Percentiles rank a stretch among this genome's conserved stretches.
Evolutionary conservation across 768 basidiomycete genomes (phyloP).

Genomic region (Rhodotorula toruloides): DNA sequence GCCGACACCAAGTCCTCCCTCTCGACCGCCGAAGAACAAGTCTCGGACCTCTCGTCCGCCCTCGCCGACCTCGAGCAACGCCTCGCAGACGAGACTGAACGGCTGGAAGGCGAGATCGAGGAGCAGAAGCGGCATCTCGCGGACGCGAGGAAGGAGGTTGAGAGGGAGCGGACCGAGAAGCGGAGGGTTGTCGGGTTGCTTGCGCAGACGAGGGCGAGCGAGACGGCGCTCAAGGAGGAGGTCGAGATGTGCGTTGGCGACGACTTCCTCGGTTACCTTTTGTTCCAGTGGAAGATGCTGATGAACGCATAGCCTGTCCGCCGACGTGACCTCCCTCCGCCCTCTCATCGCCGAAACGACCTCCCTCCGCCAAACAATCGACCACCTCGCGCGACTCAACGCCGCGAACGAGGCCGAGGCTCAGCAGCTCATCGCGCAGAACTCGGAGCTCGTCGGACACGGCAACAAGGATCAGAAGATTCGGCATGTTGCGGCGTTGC

Average conservation of each 20-base stretch:
- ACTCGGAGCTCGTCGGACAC: constrained; percentile 79
- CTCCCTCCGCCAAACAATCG: constrained; percentile 10
- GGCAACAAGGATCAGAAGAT: constrained; percentile 79
- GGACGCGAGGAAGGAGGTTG: constrained; percentile 14
- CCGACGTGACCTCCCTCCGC: constrained; percentile 62
- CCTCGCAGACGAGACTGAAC: constrained; percentile 52
- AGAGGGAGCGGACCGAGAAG: constrained; percentile 23
- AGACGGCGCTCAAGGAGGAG: neutral
- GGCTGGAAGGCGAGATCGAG: constrained; percentile 54
- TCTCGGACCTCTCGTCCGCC: constrained; percentile 6
- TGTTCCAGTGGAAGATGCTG: no score
- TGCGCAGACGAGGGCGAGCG: constrained; percentile 10
- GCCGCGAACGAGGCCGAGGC: constrained; percentile 76
- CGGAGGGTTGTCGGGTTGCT: constrained; percentile 26
- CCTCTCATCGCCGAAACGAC: constrained; percentile 42
- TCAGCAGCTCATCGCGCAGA: constrained; percentile 66
- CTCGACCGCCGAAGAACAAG: neutral
- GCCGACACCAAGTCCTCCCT: neutral
- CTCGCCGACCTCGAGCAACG: constrained; percentile 9
- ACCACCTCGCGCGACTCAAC: constrained; percentile 52
- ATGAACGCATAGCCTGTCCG: constrained; percentile 54
- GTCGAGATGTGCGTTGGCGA: neutral
- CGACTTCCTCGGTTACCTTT: neutral
- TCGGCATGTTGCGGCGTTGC: constrained; percentile 75
- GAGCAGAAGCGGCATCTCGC: constrained; percentile 52